phyloP scores from a whole-genome alignment of 495 filamentous ascomycete species.

The Aspergillus olivimuriae region DNA sequence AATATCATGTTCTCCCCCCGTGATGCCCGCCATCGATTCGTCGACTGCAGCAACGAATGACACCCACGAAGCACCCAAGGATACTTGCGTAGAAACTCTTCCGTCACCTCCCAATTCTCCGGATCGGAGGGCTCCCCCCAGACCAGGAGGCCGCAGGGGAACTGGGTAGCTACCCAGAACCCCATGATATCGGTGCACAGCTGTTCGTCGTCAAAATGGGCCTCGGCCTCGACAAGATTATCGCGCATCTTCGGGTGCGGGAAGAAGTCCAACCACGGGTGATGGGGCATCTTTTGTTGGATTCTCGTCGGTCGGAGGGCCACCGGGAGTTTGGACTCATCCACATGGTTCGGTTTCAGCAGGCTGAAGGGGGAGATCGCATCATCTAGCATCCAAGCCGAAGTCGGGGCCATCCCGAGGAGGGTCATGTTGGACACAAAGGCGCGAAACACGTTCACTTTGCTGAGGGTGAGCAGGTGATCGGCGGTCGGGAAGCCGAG shows the following conservation, averaged over 20 bases:
- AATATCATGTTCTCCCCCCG: conserved; percentile 45
- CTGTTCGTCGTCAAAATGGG: conserved; percentile 37
- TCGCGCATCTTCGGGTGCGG: conserved; percentile 45
- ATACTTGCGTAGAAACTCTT: conserved; percentile 45
- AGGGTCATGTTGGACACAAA: conserved; percentile 19
- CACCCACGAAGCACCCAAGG: conserved; percentile 46
- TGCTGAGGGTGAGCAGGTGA: conserved; percentile 35
- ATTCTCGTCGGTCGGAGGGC: conserved; percentile 42
- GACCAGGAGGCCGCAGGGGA: conserved; percentile 36
- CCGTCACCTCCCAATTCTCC: conserved; percentile 44
- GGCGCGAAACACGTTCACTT: conserved; percentile 39
- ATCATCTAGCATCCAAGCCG: conserved; percentile 26
- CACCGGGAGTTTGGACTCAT: conserved; percentile 22
- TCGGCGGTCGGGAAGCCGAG: conserved; percentile 27
- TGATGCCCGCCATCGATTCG: conserved; percentile 43
- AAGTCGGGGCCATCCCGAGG: conserved; percentile 12
- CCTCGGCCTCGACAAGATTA: conserved; percentile 38
- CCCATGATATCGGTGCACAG: conserved; percentile 43
- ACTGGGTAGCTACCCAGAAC: conserved; percentile 30
- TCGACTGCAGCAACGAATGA: conserved; percentile 37
- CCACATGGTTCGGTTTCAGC: conserved; percentile 1
- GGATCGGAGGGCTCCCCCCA: conserved; percentile 47
- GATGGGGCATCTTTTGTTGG: conserved; percentile 36
- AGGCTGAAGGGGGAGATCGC: conserved; percentile 28
- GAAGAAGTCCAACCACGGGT: conserved; percentile 50